These are phyloP conservation scores for Aspergillus sclerotiicarbonarius DNA, from an alignment of 495 filamentous ascomycete genomes.

Conservation along the genomic window DNA sequence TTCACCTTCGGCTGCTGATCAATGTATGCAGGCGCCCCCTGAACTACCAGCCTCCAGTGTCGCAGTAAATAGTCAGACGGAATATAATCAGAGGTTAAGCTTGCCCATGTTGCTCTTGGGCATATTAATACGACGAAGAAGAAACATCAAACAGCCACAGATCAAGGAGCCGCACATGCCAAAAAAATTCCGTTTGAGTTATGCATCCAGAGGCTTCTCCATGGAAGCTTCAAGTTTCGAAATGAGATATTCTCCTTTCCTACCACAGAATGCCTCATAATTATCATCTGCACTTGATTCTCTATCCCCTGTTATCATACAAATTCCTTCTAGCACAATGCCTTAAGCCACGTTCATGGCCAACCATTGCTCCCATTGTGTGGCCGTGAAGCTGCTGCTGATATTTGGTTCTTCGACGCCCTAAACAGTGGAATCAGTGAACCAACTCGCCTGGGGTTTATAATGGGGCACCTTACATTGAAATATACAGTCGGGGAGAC, in stretches of 20 bases:
- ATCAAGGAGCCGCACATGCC: not conserved
- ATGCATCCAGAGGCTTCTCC: not conserved
- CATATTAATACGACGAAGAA: not conserved
- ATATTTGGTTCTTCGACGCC: conserved; percentile 77
- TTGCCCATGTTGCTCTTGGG: not conserved
- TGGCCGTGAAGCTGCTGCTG: conserved; percentile 69
- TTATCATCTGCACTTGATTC: conserved; percentile 10
- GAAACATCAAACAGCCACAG: not conserved
- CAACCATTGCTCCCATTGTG: conserved; percentile 86
- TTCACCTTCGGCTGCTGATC: conserved; percentile 13
- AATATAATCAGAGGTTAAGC: conserved; percentile 6
- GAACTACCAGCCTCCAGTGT: conserved; percentile 74
- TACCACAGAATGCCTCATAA: conserved; percentile 2
- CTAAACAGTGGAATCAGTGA: conserved; percentile 34
- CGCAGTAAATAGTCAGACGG: conserved; percentile 29
- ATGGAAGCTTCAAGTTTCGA: not conserved
- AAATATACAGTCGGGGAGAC: conserved; percentile 88
- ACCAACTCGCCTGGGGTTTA: conserved; percentile 6
- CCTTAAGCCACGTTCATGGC: conserved; percentile 66
- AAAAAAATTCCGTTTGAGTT: not conserved
- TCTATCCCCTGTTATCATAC: conserved; percentile 9
- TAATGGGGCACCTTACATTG: conserved; percentile 48
- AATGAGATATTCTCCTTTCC: not conserved
- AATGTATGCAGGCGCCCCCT: conserved; percentile 65
- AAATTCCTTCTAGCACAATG: conserved; percentile 7